These are phyloP conservation scores for Suillus tomentosus DNA, from an alignment of 768 basidiomycete species.

Conservation along the genomic window DNA sequence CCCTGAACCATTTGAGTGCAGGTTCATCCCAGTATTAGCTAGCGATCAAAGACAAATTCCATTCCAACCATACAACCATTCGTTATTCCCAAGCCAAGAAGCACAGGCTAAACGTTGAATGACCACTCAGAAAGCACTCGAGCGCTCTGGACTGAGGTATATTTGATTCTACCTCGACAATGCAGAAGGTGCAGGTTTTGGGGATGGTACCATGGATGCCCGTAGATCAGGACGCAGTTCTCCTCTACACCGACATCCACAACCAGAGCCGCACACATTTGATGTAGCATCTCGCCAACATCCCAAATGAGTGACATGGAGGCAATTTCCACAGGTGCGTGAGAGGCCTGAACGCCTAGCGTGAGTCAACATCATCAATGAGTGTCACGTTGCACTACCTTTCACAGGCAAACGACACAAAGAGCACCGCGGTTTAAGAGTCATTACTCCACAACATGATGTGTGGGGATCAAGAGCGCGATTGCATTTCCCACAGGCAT, in stretches of 20 bases:
- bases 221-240: not conserved
- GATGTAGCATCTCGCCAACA: slow-evolving; percentile 54
- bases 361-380: not conserved
- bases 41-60: not conserved
- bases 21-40: not conserved
- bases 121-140: no score
- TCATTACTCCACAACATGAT: slow-evolving; percentile 43
- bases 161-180: not conserved
- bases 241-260: slow-evolving; percentile 60
- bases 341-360: slow-evolving; percentile 51
- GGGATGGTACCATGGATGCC: not conserved
- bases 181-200: not conserved
- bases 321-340: slow-evolving; percentile 59
- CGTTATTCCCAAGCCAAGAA: not conserved
- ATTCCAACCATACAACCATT: not conserved
- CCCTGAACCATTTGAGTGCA: not conserved
- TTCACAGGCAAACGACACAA: slow-evolving; percentile 78
- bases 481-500: slow-evolving; percentile 49
- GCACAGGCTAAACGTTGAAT: not conserved
- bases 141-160: no score
- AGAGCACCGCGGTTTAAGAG: slow-evolving; percentile 56
- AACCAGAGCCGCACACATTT: slow-evolving; percentile 64
- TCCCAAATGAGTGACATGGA: slow-evolving; percentile 64
- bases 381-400: slow-evolving; percentile 43
- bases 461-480: slow-evolving; percentile 34